Base-by-base conservation (phyloP, 805 yeast genomes). In the Saturnispora ahearnii region DNA sequence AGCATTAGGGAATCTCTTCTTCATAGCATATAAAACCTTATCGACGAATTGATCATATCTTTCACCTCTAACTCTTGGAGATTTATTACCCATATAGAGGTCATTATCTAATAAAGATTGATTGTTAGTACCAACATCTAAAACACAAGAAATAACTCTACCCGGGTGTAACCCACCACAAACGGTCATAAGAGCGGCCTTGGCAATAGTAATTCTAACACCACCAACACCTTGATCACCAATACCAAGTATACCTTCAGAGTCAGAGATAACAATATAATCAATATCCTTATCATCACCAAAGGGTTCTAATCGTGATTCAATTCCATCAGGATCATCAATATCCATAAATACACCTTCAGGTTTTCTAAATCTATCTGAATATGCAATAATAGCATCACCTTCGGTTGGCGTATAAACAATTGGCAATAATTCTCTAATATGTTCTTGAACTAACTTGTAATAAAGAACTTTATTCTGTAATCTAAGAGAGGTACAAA, bases 211-310 rank as follows among this genome's bases (percentile, higher is more conserved):
- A 54, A 93, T 91, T 67, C 97, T 85, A 51, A 89, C 77, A 62
- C 96, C 96, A 59, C 98, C 97, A 38, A 87, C 96, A 68, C 99
- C 98, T 72, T 91, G 97, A 68, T 93, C 98, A 55, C 99, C 99
- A 62, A 91, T 90, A 55, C 99, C 98, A 57, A 91, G 76, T 56
- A 91, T 91, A 53, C 96, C 98, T 67, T 91, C 97, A 57, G 96
- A 93, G 64, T 91, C 99, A 21, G 95, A 81, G 4, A 93, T 95
- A 49, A 90, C 96, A 55, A 93, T 84, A 70, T 91, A 91, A 65
- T 91, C 98, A 42, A 93, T 84, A 65, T 90, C 96, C 64, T 89
- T 91, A 55, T 78, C 84, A 58, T 78, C 83, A 57, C 97, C 98
- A 65, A 79, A 91, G 12, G 77, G 76, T 18, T 85, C 74, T 55